These are phyloP conservation scores for Cytospora paraplurivora DNA, from an alignment of 2,329 filamentous ascomycete genomes.

Conservation along the genomic window DNA sequence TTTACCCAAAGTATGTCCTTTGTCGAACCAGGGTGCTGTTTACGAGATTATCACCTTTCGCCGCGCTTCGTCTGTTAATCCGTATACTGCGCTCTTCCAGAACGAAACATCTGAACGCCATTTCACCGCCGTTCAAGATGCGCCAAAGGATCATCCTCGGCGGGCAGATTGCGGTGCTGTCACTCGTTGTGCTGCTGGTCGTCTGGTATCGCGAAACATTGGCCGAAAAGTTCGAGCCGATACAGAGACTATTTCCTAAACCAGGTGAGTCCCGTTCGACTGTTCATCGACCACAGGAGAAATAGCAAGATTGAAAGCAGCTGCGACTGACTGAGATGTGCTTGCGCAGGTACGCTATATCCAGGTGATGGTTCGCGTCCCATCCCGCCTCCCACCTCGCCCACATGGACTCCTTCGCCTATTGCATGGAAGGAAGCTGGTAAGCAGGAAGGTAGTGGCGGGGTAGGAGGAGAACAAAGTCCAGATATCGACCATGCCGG, in stretches of 20 bases:
- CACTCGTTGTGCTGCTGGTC: constrained; percentile 3
- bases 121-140: background rate
- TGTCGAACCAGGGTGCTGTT: background rate
- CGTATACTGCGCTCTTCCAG: background rate
- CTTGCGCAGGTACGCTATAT: background rate
- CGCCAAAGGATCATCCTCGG: constrained; percentile 2
- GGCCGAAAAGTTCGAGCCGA: constrained; percentile 1
- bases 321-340: background rate
- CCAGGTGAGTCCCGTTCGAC: constrained; percentile 6
- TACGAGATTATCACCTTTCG: background rate
- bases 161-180: constrained; percentile 4
- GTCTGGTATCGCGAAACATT: constrained; percentile 12
- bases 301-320: background rate
- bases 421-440: background rate
- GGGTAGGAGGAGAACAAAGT: background rate
- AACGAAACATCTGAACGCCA: background rate
- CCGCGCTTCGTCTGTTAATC: background rate
- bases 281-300: background rate
- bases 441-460: background rate
- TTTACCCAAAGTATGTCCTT: background rate
- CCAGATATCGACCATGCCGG: background rate
- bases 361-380: background rate
- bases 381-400: background rate
- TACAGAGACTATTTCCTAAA: constrained; percentile 1
- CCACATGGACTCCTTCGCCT: background rate